Evolutionary conservation across 2,329 filamentous ascomycete species (phyloP).

Genomic region (Hymenoscyphus fraxineus): DNA sequence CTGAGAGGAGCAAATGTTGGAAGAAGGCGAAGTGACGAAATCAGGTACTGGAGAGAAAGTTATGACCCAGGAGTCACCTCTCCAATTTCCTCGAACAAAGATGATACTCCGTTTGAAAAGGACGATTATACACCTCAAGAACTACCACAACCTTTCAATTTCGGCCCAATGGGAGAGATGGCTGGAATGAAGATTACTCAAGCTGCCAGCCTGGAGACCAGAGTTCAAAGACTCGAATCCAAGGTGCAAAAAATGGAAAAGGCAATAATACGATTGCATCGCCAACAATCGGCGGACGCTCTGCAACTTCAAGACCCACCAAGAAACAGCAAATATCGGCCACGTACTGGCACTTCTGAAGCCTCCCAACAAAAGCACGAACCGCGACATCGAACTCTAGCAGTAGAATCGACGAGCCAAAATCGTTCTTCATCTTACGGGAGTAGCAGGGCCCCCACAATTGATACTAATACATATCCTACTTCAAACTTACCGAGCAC

Average conservation of each 20-base stretch:
- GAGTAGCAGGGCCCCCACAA: constrained; percentile 29
- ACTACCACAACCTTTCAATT: constrained; percentile 52
- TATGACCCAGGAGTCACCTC: constrained; percentile 51
- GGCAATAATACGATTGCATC: constrained; percentile 18
- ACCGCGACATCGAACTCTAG: constrained; percentile 14
- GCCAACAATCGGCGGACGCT: constrained; percentile 12
- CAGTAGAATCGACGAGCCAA: constrained; percentile 16
- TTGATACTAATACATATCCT: constrained; percentile 23
- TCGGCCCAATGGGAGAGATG: constrained; percentile 47
- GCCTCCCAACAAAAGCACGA: constrained; percentile 26
- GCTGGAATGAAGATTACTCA: constrained; percentile 56
- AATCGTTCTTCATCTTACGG: constrained; percentile 24
- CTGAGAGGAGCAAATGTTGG: constrained; percentile 34
- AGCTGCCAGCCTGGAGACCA: constrained; percentile 50
- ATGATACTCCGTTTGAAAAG: constrained; percentile 38
- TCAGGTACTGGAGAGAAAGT: constrained; percentile 61
- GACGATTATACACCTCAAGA: constrained; percentile 30
- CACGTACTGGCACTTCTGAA: constrained; percentile 28
- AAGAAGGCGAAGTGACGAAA: constrained; percentile 59
- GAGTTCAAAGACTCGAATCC: constrained; percentile 49
- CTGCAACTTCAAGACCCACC: constrained; percentile 29
- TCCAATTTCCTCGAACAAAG: constrained; percentile 46
- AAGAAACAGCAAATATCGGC: constrained; percentile 17
- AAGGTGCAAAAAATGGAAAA: constrained; percentile 51
- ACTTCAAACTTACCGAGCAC: constrained; percentile 11